A percentile compares a stretch with the other conserved stretches of the same genome.
Evolutionary conservation across 2,329 filamentous ascomycete species (phyloP).

Genomic region (Colletotrichum tabaci): DNA sequence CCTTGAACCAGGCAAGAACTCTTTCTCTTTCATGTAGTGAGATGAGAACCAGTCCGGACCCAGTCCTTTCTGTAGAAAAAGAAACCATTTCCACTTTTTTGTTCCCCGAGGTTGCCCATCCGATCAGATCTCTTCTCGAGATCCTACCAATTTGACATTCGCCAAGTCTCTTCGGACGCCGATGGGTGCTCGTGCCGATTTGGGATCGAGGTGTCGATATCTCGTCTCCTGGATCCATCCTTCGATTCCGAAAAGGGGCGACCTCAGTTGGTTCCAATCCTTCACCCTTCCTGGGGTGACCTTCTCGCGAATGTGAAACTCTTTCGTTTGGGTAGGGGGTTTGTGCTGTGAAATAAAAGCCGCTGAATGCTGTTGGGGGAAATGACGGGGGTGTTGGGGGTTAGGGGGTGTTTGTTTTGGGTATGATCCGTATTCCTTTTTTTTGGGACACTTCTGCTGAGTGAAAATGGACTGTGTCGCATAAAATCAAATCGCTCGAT

Average conservation of each 20-base stretch:
- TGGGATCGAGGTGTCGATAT: slow-evolving; percentile 38
- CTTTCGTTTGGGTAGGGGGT: slow-evolving; percentile 35
- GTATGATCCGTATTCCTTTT: slow-evolving; percentile 59
- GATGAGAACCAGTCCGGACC: slow-evolving; percentile 15
- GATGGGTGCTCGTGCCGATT: not conserved
- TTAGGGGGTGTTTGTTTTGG: slow-evolving; percentile 46
- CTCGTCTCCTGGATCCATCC: slow-evolving; percentile 22
- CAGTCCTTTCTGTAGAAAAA: slow-evolving; percentile 20
- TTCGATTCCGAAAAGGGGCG: slow-evolving; percentile 16
- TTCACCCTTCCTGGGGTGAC: slow-evolving; percentile 37
- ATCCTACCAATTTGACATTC: slow-evolving; percentile 36
- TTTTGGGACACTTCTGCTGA: slow-evolving; percentile 58
- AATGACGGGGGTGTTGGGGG: slow-evolving; percentile 35
- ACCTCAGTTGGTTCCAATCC: slow-evolving; percentile 19
- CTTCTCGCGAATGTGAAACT: slow-evolving; percentile 40
- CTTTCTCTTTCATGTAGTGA: not conserved
- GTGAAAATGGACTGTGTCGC: slow-evolving; percentile 50
- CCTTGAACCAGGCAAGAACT: slow-evolving; percentile 6
- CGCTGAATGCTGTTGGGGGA: slow-evolving; percentile 47
- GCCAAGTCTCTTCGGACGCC: slow-evolving; percentile 1
- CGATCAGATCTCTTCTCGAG: slow-evolving; percentile 30
- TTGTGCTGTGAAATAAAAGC: slow-evolving; percentile 44
- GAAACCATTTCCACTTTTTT: slow-evolving; percentile 24
- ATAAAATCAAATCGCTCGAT: slow-evolving; percentile 60
- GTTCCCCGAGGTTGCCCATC: slow-evolving; percentile 30